Evolutionary conservation across 2,329 filamentous ascomycete genomes (phyloP).

Genomic region (Leptographium radiaticola): DNA sequence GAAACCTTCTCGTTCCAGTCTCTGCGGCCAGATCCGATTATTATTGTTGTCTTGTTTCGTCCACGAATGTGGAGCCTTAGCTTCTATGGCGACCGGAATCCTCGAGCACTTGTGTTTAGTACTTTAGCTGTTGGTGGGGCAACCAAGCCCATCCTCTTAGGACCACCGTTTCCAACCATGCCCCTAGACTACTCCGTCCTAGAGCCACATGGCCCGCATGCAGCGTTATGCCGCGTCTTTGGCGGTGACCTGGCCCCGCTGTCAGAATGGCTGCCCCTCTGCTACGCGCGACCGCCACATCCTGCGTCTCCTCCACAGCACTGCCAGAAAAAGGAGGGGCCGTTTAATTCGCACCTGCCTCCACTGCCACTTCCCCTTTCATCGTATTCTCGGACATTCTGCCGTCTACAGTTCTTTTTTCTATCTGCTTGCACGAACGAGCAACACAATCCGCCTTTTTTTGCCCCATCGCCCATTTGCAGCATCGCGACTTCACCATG

Average conservation of each 20-base stretch:
- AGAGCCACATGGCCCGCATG: neutral
- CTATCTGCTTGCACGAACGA: neutral
- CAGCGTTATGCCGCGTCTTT: neutral
- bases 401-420: neutral
- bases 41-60: neutral
- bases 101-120: neutral
- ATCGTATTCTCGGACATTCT: neutral
- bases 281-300: neutral
- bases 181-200: neutral
- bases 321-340: slow-evolving; percentile 9
- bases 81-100: neutral
- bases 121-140: neutral
- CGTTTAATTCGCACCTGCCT: slow-evolving; percentile 9
- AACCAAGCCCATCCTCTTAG: neutral
- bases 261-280: neutral
- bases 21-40: neutral
- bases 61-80: neutral
- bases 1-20: neutral
- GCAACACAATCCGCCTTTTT: neutral
- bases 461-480: neutral
- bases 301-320: neutral
- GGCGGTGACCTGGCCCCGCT: neutral
- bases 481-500: slow-evolving; percentile 32
- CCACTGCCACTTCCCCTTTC: slow-evolving; percentile 2
- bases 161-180: too few relatives aligned